These are phyloP conservation scores for Karstenula rhodostoma DNA, from an alignment of 2,329 filamentous ascomycete species.

Conservation along the genomic window DNA sequence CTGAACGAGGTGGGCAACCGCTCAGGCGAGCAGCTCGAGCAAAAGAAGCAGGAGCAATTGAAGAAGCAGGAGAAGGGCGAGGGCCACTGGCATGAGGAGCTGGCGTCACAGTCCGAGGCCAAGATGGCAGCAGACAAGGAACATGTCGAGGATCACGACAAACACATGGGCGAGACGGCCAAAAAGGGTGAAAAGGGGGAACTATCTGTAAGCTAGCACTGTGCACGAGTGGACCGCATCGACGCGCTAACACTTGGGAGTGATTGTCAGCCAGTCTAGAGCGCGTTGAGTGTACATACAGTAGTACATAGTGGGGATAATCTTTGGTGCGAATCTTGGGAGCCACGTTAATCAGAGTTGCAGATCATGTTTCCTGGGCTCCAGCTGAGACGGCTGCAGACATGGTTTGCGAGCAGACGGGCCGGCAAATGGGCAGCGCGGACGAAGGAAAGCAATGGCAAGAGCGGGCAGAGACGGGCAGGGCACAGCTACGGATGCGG, in stretches of 20 bases:
- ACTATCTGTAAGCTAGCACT: constrained; percentile 18
- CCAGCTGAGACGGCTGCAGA: neutral
- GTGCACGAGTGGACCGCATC: neutral
- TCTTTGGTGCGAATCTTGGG: neutral
- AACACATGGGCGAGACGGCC: constrained; percentile 54
- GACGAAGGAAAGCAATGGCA: neutral
- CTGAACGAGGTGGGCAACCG: constrained; percentile 54
- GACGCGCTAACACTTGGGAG: constrained; percentile 3
- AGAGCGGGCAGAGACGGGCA: neutral
- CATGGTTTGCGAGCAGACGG: neutral
- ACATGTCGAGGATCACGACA: constrained; percentile 52
- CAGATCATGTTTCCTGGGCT: neutral
- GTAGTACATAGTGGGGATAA: neutral
- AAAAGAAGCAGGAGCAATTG: constrained; percentile 55
- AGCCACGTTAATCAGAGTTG: neutral
- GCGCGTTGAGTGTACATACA: constrained; percentile 1
- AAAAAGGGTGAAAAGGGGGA: constrained; percentile 51
- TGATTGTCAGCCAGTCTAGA: neutral
- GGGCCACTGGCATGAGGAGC: constrained; percentile 54
- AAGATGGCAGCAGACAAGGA: constrained; percentile 54
- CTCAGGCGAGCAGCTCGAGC: constrained; percentile 51
- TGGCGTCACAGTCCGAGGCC: constrained; percentile 52
- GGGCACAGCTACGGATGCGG: neutral
- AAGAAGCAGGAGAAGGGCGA: constrained; percentile 54
- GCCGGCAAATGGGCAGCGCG: neutral